A percentile compares a stretch with the other conserved stretches of the same genome.
Evolutionary conservation across 2,329 filamentous ascomycete genomes (phyloP).

Genomic region (Tetracladium maxilliforme): DNA sequence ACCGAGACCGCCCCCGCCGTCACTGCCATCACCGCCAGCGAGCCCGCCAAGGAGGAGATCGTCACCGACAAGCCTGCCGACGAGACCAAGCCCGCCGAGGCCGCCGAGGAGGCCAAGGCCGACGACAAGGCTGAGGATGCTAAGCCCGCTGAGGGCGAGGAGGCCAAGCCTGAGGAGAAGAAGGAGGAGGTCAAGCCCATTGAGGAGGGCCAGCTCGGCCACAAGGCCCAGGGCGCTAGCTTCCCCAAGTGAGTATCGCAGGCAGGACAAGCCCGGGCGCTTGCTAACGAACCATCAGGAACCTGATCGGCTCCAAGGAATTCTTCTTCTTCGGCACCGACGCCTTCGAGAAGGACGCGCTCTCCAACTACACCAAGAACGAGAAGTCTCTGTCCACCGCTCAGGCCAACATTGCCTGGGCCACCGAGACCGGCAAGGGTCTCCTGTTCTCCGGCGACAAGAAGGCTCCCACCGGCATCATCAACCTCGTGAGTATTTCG

Average conservation of each 20-base stretch:
- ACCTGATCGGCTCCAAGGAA: slow-evolving; percentile 47
- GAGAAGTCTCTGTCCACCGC: slow-evolving; percentile 76
- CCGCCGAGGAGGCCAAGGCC: slow-evolving; percentile 16
- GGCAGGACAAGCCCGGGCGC: slow-evolving; percentile 3
- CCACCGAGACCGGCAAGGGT: slow-evolving; percentile 86
- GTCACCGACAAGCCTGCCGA: slow-evolving; percentile 15
- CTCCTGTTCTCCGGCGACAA: slow-evolving; percentile 75
- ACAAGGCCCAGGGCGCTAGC: slow-evolving; percentile 54
- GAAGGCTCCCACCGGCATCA: slow-evolving; percentile 57
- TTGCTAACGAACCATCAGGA: slow-evolving; percentile 10
- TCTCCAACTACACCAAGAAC: slow-evolving; percentile 66
- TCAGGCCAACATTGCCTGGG: slow-evolving; percentile 72
- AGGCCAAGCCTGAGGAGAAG: neutral
- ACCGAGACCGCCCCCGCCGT: slow-evolving; percentile 2
- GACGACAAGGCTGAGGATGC: slow-evolving; percentile 18
- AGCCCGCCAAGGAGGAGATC: slow-evolving; percentile 22
- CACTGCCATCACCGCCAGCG: slow-evolving; percentile 15
- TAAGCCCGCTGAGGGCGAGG: slow-evolving; percentile 19
- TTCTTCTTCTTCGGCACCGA: slow-evolving; percentile 79
- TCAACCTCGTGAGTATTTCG: slow-evolving; percentile 66
- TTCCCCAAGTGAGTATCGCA: slow-evolving; percentile 1
- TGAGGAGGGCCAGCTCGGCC: slow-evolving; percentile 71
- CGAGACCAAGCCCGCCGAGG: slow-evolving; percentile 12
- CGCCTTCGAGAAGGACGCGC: slow-evolving; percentile 56
- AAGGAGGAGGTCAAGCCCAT: slow-evolving; percentile 37